These are phyloP conservation scores for Chaetomium fimeti DNA, from an alignment of 495 filamentous ascomycete species.

Conservation along the genomic window DNA sequence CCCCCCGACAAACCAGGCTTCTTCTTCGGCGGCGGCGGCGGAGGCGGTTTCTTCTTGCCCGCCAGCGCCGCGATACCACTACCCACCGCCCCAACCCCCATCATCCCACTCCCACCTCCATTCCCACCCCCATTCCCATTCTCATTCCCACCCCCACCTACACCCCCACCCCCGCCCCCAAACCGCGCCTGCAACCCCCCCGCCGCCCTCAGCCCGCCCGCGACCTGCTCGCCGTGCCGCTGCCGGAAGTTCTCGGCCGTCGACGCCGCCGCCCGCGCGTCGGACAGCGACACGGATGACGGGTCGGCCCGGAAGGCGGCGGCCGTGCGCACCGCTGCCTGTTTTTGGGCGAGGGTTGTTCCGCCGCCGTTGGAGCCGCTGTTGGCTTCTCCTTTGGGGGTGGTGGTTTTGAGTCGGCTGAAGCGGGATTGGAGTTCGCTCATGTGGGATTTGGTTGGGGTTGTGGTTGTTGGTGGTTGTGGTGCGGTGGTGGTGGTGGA, in stretches of 20 bases:
- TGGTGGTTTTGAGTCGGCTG: conserved; percentile 48
- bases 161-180: conserved; percentile 20
- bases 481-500: conserved; percentile 19
- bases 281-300: conserved; percentile 56
- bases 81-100: conserved; percentile 13
- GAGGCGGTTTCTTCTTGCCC: conserved; percentile 64
- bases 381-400: conserved; percentile 25
- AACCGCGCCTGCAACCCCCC: conserved; percentile 52
- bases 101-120: background rate
- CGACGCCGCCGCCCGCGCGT: conserved; percentile 52
- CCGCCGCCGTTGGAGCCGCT: conserved; percentile 44
- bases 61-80: conserved; percentile 6
- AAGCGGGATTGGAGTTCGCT: conserved; percentile 70
- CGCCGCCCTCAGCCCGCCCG: conserved; percentile 61
- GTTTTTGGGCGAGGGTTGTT: conserved; percentile 62
- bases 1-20: conserved; percentile 20
- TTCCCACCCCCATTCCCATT: background rate
- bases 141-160: conserved; percentile 19
- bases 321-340: conserved; percentile 59
- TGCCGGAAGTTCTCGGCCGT: conserved; percentile 47
- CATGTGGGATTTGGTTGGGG: conserved; percentile 30
- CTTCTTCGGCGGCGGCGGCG: conserved; percentile 61
- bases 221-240: conserved; percentile 68
- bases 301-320: conserved; percentile 55
- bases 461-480: conserved; percentile 12